Conservation (phyloP, 1,139 yeast genomes). For the Zygosaccharomyces sapae region DNA sequence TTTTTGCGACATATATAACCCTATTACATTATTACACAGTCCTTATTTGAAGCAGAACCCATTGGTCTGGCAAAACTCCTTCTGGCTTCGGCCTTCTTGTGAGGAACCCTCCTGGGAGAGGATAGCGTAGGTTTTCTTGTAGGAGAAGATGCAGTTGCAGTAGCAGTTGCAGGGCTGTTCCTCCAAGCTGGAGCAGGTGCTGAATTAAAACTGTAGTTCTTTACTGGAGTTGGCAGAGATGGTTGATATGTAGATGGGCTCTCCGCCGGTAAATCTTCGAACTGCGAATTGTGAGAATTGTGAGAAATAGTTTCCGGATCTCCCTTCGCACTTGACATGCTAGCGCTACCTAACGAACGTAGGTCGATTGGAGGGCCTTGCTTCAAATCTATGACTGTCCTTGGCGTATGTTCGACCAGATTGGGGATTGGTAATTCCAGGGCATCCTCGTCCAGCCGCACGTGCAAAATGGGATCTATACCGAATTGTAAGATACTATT, state of each 20-base stretch:
- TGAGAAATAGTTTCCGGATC: not conserved
- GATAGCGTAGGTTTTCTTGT: not conserved
- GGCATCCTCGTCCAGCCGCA: conserved; percentile 10
- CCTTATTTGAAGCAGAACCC: conserved; percentile 8
- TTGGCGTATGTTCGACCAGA: conserved; percentile 12
- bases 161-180: no score
- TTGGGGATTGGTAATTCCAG: conserved; percentile 14
- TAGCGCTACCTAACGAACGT: not conserved
- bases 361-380: not conserved
- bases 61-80: conserved; percentile 1
- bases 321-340: not conserved
- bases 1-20: no score
- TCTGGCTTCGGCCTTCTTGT: conserved; percentile 2
- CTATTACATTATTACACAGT: conserved; percentile 14
- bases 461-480: conserved; percentile 48
- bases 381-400: conserved; percentile 7
- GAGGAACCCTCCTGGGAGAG: not conserved
- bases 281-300: not conserved
- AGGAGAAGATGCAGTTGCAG: not conserved
- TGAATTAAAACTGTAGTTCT: no score
- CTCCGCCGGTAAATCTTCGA: not conserved
- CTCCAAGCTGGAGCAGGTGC: no score
- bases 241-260: not conserved
- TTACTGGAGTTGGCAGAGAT: not conserved
- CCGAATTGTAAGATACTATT: conserved; percentile 63